Evolutionary conservation across 352 stramenopile genomes (phyloP), one percentile per base, ranked within the genome.

Genomic region (Phytophthora rubi): DNA sequence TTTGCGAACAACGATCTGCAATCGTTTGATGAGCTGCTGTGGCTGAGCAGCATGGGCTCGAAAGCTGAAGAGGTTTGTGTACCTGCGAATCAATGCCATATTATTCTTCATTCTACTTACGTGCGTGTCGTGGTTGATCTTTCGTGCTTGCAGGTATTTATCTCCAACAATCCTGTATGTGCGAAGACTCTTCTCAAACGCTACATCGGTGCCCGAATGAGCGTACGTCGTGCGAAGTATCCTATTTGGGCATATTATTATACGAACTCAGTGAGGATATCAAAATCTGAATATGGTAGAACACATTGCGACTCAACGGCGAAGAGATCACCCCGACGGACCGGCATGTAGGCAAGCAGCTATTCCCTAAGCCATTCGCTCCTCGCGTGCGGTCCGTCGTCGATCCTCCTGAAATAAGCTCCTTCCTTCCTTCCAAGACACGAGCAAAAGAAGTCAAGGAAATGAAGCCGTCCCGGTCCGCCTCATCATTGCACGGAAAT

Each of bases 1-100:
- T 90, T 94, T 62, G 64, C 75, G n/a, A 65, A 87, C 65, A 94
- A 94, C 57, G 83, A 93, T 59, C 62, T 93, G 16, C 67, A 79
- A 3, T 73, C 74, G 6, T 88, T 93, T 65, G 77, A 91, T 0
- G 85, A 94, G 54, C 62, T 94, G 42, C 28, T 75, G 23, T 94
- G 86, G 86, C 49, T 94, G 15, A 62, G 60, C 7, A 61, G 52
- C 16, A 63, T 92, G 32, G 83, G 83, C 10, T 73, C 65, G 15
- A 89, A 86, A 59, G 78, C 77, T 6, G 86, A 94, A 79, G 86
- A 94, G 75, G 81, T 94, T 58, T 7, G 70, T 53, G 39, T 6
- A 56, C n/a, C 30, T 53, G 5, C 13, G 28, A 49, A 6, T 9
- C 9, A 15, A 52, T 4, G 15, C 18, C n/a, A 10, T 15, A 18